These are phyloP conservation scores for Cladophialophora immunda DNA, from an alignment of 2,329 filamentous ascomycete species.

Conservation along the genomic window DNA sequence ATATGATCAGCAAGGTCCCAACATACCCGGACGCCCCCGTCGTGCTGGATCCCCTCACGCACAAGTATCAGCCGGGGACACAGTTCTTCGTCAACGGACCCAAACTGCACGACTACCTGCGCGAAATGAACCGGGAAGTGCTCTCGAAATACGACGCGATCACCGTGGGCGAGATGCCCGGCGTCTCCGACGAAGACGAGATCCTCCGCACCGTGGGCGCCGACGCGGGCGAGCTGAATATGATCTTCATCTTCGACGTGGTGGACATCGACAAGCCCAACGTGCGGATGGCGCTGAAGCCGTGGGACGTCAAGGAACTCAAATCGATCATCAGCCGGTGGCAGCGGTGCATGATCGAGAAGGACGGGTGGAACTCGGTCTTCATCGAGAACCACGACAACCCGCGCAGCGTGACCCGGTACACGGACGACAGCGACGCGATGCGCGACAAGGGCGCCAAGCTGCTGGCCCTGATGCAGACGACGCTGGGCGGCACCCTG, in stretches of 20 bases:
- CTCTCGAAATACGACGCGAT: constrained; percentile 50
- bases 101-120: constrained; percentile 50
- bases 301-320: constrained; percentile 55
- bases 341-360: constrained; percentile 59
- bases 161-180: constrained; percentile 54
- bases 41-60: constrained; percentile 49
- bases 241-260: constrained; percentile 54
- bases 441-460: constrained; percentile 58
- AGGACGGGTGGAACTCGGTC: constrained; percentile 60
- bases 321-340: constrained; percentile 53
- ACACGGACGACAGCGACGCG: constrained; percentile 57
- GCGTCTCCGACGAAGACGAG: constrained; percentile 45
- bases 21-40: constrained; percentile 59
- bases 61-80: constrained; percentile 57
- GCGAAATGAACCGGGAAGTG: constrained; percentile 48
- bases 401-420: constrained; percentile 59
- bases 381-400: constrained; percentile 66
- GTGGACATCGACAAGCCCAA: constrained; percentile 45
- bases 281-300: constrained; percentile 43
- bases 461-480: constrained; percentile 56
- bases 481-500: constrained; percentile 63
- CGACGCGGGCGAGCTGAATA: constrained; percentile 48
- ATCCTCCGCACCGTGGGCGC: constrained; percentile 50
- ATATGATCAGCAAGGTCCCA: constrained; percentile 73
- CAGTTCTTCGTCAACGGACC: constrained; percentile 50